Percentiles rank a stretch among this genome's conserved stretches.
phyloP scores from a whole-genome alignment of 805 yeast species.

The Ogataea minuta region DNA sequence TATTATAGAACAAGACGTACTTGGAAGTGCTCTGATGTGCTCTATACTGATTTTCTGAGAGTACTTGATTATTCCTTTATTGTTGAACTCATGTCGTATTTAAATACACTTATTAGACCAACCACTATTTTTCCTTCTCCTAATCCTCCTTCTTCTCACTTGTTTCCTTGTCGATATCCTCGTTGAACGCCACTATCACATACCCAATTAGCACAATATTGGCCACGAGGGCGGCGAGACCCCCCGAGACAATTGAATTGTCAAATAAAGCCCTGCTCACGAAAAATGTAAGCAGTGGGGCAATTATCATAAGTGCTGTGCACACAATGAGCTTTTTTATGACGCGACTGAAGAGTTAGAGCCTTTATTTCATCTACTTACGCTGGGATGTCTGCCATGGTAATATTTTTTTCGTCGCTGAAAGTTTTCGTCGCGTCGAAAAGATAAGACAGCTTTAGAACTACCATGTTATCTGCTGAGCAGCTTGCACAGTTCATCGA shows the following conservation, averaged over 20 bases:
- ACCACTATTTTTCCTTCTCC: background rate
- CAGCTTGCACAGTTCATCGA: constrained; percentile 49
- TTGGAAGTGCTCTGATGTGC: too few relatives aligned
- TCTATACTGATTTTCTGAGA: too few relatives aligned
- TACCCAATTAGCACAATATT: constrained; percentile 72
- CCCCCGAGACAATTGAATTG: constrained; percentile 70
- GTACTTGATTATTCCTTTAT: too few relatives aligned
- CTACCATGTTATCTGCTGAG: constrained; percentile 36
- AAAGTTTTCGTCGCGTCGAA: constrained; percentile 1
- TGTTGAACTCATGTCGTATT: background rate
- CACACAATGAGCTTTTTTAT: constrained; percentile 66
- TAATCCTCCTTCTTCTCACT: constrained; percentile 38
- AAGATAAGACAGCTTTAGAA: background rate
- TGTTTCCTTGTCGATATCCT: constrained; percentile 42
- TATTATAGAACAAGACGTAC: too few relatives aligned
- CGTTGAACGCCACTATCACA: constrained; percentile 71
- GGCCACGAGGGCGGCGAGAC: constrained; percentile 75
- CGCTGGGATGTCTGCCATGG: constrained; percentile 39
- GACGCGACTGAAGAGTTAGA: constrained; percentile 45
- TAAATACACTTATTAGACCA: background rate
- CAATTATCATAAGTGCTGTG: constrained; percentile 72
- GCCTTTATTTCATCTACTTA: constrained; percentile 20
- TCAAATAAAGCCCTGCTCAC: constrained; percentile 29
- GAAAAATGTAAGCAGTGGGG: constrained; percentile 67
- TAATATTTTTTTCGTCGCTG: constrained; percentile 1